Base-by-base conservation (phyloP, 768 basidiomycete species). In the Boletellus emodensis region DNA sequence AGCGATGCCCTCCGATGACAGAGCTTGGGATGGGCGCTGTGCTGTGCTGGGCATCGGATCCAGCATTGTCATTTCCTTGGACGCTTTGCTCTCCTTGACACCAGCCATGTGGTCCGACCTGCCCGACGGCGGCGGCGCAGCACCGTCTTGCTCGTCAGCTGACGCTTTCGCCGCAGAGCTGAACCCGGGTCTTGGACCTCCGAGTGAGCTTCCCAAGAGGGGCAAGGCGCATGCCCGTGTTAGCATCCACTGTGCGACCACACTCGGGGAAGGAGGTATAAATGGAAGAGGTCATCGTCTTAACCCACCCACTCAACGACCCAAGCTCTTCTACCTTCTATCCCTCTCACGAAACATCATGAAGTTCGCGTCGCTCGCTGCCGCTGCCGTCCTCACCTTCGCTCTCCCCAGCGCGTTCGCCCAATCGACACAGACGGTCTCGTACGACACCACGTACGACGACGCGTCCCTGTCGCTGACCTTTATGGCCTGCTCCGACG, bases 391-490 rank as follows among this genome's bases (percentile, higher is more conserved):
- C 36, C 37, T 67, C 38, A 39, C 56, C 1, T 34, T 60, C 26
- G 47, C 55, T 20, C 47, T 64, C 46, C 43, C 61, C 11, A 11
- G 30, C 17, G 48, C 50, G 17, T 46, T 67, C 34, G 53, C 60
- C 22, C 52, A 56, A 37, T 30, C 42, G 10, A 33, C 41, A 0
- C 2, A 55, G 40, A 56, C 22, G 4, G 50, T 70, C n/a, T 58
- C 66, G 41, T 71, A 65, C 40, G 68, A 72, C 56, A 57, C 34
- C 8, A 55, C 46, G 24, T 73, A 70, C 49, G 71, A 68, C 52
- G 44, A 66, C 3, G 6, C 60, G 18, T 34, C 44, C 22, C 36
- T 46, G 17, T 46, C 63, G 6, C 56, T 68, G 40, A 0, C 45
- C 6, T 18, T 22, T 1, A 50, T 71, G 33, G 62, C 72, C 1